A percentile compares a stretch with the other conserved stretches of the same genome.
Evolutionary conservation across 495 filamentous ascomycete genomes (phyloP).

Genomic region (Cryomyces minteri): DNA sequence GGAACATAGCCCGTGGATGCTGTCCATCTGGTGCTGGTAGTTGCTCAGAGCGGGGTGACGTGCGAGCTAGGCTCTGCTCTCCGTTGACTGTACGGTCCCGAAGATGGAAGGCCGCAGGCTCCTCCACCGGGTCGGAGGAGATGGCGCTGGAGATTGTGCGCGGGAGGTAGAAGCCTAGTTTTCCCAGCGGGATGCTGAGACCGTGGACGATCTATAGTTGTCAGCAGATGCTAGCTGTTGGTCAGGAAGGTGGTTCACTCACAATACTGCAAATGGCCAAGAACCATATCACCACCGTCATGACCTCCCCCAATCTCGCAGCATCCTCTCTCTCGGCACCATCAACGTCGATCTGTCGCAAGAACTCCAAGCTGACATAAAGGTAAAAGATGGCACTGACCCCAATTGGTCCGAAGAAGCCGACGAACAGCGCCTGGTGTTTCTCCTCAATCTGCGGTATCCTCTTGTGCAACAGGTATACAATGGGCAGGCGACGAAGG

Average conservation of each 20-base stretch:
- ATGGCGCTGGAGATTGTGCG: conserved; percentile 49
- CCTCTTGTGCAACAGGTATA: conserved; percentile 52
- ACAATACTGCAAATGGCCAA: conserved; percentile 72
- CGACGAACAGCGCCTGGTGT: conserved; percentile 62
- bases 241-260: conserved; percentile 20
- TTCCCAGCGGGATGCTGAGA: conserved; percentile 67
- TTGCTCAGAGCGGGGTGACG: too few relatives aligned
- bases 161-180: conserved; percentile 64
- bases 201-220: conserved; percentile 57
- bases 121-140: conserved; percentile 11
- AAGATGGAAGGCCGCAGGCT: background rate
- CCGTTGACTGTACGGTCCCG: background rate
- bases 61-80: conserved; percentile 16
- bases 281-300: conserved; percentile 71
- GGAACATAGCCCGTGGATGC: too few relatives aligned
- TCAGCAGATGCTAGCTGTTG: conserved; percentile 4
- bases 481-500: conserved; percentile 58
- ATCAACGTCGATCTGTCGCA: conserved; percentile 31
- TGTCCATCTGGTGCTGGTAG: too few relatives aligned
- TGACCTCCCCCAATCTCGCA: conserved; percentile 36
- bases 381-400: conserved; percentile 85
- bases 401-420: conserved; percentile 92
- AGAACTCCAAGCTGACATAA: conserved; percentile 56
- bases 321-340: conserved; percentile 49
- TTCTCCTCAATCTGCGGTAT: conserved; percentile 66